Conservation (phyloP, 345 rosid genomes). For the Citrus inodora region DNA sequence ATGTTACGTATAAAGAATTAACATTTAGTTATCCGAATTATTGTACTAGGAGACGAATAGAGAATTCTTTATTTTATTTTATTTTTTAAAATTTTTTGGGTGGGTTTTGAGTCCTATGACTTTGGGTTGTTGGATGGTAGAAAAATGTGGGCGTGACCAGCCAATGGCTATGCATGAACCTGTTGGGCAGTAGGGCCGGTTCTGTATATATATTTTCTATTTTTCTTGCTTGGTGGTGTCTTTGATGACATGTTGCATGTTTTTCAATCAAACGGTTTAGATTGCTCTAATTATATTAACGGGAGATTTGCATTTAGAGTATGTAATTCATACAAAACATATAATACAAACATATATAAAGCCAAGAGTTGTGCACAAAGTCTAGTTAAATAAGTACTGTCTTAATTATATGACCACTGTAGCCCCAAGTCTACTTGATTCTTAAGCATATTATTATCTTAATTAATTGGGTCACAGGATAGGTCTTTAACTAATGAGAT, state of each 20-base stretch:
- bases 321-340: neutral
- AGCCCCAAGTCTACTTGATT: neutral
- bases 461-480: neutral
- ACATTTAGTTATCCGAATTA: conserved; percentile 9
- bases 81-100: no score
- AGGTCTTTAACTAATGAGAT: neutral
- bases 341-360: neutral
- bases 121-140: conserved; percentile 16
- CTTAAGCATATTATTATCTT: neutral
- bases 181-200: conserved; percentile 23
- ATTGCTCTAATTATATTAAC: neutral
- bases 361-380: neutral
- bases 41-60: neutral
- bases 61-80: neutral
- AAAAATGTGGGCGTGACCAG: conserved; percentile 14
- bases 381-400: neutral
- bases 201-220: neutral
- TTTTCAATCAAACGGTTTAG: neutral
- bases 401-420: neutral
- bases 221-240: neutral
- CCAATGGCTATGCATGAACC: conserved; percentile 23
- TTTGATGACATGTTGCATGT: neutral
- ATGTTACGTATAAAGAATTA: conserved; percentile 10
- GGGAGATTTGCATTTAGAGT: neutral
- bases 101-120: conserved; percentile 13